A percentile compares a stretch with the other conserved stretches of the same genome.
phyloP scores from a whole-genome alignment of 441 rosid genomes.

The Arabidopsis hybrid region DNA sequence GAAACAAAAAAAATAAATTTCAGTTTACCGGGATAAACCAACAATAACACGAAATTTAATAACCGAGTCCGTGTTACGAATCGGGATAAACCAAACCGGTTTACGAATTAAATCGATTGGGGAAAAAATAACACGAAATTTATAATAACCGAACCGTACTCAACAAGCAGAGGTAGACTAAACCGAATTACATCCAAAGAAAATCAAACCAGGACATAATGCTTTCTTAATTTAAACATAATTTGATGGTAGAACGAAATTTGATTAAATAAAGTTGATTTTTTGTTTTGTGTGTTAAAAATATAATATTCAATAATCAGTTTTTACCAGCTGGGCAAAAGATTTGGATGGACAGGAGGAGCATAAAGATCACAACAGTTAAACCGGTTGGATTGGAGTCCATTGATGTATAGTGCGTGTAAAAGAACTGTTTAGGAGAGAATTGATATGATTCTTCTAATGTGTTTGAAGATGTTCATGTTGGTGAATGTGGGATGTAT shows the following conservation, averaged over 20 bases:
- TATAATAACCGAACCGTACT: too few relatives aligned
- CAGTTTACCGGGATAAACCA: background rate
- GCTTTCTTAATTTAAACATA: background rate
- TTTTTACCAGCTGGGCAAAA: constrained; percentile 19
- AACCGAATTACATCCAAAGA: background rate
- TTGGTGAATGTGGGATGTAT: constrained; percentile 4
- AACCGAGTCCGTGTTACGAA: too few relatives aligned
- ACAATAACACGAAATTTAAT: too few relatives aligned
- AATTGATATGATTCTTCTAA: background rate
- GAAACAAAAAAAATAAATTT: background rate
- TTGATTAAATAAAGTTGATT: background rate
- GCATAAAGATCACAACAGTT: background rate
- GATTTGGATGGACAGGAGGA: constrained; percentile 22
- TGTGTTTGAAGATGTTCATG: constrained; percentile 9
- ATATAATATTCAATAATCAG: background rate
- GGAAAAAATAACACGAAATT: too few relatives aligned
- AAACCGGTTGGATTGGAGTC: constrained; percentile 33
- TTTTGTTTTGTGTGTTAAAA: background rate
- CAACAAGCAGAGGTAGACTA: background rate
- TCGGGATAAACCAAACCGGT: constrained; percentile 2
- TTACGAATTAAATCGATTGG: background rate
- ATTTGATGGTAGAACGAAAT: background rate
- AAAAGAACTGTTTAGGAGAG: background rate
- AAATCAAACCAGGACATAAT: background rate
- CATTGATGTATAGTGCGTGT: constrained; percentile 22